Conservation (phyloP, 257 asterid genomes). For the Cinchona pubescens region DNA sequence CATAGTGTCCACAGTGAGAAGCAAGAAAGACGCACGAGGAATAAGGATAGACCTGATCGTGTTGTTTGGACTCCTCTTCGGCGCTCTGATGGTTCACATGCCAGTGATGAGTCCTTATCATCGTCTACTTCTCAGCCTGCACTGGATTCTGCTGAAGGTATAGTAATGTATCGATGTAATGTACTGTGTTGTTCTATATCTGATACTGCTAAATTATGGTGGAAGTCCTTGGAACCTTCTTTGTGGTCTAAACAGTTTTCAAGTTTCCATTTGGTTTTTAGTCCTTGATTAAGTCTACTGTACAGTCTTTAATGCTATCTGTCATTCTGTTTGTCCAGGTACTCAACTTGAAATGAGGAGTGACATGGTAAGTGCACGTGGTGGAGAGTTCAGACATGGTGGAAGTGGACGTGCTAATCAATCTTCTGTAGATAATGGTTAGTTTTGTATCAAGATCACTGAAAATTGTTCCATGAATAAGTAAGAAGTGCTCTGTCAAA, state of each 20-base stretch:
- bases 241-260: not conserved
- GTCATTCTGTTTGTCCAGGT: slow-evolving; percentile 37
- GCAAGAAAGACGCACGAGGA: slow-evolving; percentile 63
- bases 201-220: not conserved
- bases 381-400: slow-evolving; percentile 46
- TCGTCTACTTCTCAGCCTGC: slow-evolving; percentile 57
- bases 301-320: slow-evolving; percentile 13
- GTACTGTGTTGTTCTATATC: not conserved
- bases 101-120: slow-evolving; percentile 63
- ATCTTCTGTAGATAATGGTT: slow-evolving; percentile 65
- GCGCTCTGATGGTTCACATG: slow-evolving; percentile 67
- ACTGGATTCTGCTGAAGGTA: slow-evolving; percentile 64
- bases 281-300: not conserved
- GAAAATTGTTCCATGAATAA: not conserved
- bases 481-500: not conserved
- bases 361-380: slow-evolving; percentile 40
- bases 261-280: not conserved
- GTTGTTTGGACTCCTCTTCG: slow-evolving; percentile 91
- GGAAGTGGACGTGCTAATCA: slow-evolving; percentile 58
- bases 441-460: slow-evolving; percentile 31
- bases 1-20: slow-evolving; percentile 42
- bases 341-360: slow-evolving; percentile 45
- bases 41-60: slow-evolving; percentile 89
- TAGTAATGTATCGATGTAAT: slow-evolving; percentile 3
- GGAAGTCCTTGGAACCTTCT: not conserved